Base-by-base conservation (phyloP, 805 yeast genomes). In the Kodamaea jinghongensis region DNA sequence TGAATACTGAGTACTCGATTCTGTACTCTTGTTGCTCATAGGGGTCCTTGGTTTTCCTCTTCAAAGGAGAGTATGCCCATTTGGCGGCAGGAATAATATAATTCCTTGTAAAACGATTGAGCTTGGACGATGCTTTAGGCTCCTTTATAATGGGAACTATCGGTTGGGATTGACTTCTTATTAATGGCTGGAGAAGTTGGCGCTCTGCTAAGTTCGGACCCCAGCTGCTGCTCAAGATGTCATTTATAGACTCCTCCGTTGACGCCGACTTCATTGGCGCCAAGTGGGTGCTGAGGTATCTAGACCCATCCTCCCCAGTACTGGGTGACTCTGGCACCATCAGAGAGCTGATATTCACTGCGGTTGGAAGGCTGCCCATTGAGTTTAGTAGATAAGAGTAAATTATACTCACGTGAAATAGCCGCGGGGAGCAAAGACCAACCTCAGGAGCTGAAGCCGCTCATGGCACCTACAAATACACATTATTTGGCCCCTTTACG, bases 1-100 rank as follows among this genome's bases (percentile, higher is more conserved):
- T 66, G 54, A 78, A 78, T 3, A 79, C 83, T 2, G 81, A 73
- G 48, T 76, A 77, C 43, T 74, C 75, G 22, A 79, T 78, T 39
- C 73, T 74, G 54, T 67, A 63, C 7, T 6, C 55, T 8, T 39
- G 36, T 26, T 30, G 31, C 31, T 53, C 10, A 39, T 40, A 25
- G 28, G 33, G 32, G 32, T 42, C 20, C 33, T 38, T 37, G 12
- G 35, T 40, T 9, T 27, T 26, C 35, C 26, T 37, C 27, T 50
- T 28, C 6, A 52, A 34, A 5, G 62, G 61, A 4, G 54, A 49
- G 41, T 54, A 52, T n/a, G 63, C 62, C 65, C 65, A 61, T 38
- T 52, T 55, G 16, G 60, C 60, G 9, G 62, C 63, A 2, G 63
- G 55, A 2, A 55, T 45, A 20, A 60, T 36, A 39, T 50, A 53